phyloP scores from a whole-genome alignment of 805 yeast species.

The Ogataea haglerorum region DNA sequence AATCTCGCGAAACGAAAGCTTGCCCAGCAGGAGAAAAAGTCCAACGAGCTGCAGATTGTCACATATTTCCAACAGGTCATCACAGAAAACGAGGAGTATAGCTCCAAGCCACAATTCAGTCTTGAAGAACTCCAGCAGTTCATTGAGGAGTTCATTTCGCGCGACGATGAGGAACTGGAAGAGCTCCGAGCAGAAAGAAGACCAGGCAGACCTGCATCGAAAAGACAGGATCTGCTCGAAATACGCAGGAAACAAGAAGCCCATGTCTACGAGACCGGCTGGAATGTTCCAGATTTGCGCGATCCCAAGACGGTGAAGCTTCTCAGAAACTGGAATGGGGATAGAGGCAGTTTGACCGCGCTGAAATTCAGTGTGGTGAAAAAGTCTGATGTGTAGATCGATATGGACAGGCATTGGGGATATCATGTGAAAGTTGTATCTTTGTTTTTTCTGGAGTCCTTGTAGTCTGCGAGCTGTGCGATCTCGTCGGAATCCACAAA shows the following conservation, averaged over 20 bases:
- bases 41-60: slow-evolving; percentile 56
- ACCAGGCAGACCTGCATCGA: slow-evolving; percentile 82
- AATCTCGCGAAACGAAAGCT: slow-evolving; percentile 61
- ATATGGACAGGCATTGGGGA: neutral
- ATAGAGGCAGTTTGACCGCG: slow-evolving; percentile 69
- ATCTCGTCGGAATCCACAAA: slow-evolving; percentile 22
- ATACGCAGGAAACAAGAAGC: slow-evolving; percentile 58
- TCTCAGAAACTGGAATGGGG: slow-evolving; percentile 76
- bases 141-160: slow-evolving; percentile 56
- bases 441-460: slow-evolving; percentile 1
- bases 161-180: slow-evolving; percentile 77
- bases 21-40: slow-evolving; percentile 54
- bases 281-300: slow-evolving; percentile 67
- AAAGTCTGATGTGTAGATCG: slow-evolving; percentile 19
- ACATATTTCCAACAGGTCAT: slow-evolving; percentile 61
- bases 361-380: slow-evolving; percentile 47
- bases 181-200: slow-evolving; percentile 60
- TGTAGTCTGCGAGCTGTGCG: slow-evolving; percentile 7
- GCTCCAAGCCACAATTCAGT: slow-evolving; percentile 41
- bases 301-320: slow-evolving; percentile 54
- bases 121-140: slow-evolving; percentile 59
- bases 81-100: slow-evolving; percentile 33
- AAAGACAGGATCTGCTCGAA: slow-evolving; percentile 65
- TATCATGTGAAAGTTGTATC: neutral
- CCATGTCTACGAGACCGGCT: slow-evolving; percentile 65